These are phyloP conservation scores for Pinus albicaulis DNA, from an alignment of 75 land plant species.

Conservation along the genomic window DNA sequence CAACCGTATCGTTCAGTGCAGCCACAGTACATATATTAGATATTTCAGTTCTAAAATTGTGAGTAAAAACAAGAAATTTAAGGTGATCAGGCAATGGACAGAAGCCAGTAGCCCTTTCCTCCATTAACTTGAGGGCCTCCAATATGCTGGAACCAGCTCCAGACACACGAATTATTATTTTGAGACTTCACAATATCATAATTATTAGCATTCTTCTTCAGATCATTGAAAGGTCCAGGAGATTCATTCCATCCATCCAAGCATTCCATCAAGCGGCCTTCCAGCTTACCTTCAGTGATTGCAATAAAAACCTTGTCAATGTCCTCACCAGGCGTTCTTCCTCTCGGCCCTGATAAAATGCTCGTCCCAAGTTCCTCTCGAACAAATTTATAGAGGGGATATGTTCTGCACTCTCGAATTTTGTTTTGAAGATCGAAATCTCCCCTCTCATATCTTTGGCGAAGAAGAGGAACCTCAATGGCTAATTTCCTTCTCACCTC, in stretches of 20 bases:
- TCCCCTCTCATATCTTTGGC: constrained; percentile 20
- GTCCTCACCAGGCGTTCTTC: constrained; percentile 49
- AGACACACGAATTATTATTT: not conserved
- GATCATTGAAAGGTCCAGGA: constrained; percentile 25
- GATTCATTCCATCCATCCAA: constrained; percentile 48
- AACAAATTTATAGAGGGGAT: constrained; percentile 47
- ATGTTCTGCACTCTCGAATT: constrained; percentile 40
- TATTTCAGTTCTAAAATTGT: no score
- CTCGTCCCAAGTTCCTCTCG: constrained; percentile 33
- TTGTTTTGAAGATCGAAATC: constrained; percentile 24
- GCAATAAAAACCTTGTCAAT: constrained; percentile 42
- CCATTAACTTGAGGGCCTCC: not conserved
- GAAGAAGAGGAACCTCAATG: constrained; percentile 3
- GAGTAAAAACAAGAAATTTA: no score
- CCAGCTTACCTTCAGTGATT: constrained; percentile 27
- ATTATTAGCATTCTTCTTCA: not conserved
- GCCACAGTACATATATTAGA: no score
- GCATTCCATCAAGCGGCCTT: constrained; percentile 44
- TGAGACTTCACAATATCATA: not conserved
- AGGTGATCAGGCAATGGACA: not conserved
- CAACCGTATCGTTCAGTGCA: no score
- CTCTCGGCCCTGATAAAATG: constrained; percentile 35
- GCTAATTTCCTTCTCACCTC: constrained; percentile 29
- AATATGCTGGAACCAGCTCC: constrained; percentile 6
- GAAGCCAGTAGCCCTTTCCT: constrained; percentile 11